Percentiles rank a stretch among this genome's conserved stretches.
Conservation (phyloP, 2,329 filamentous ascomycete species). For the Chalaropsis ovoidea region DNA sequence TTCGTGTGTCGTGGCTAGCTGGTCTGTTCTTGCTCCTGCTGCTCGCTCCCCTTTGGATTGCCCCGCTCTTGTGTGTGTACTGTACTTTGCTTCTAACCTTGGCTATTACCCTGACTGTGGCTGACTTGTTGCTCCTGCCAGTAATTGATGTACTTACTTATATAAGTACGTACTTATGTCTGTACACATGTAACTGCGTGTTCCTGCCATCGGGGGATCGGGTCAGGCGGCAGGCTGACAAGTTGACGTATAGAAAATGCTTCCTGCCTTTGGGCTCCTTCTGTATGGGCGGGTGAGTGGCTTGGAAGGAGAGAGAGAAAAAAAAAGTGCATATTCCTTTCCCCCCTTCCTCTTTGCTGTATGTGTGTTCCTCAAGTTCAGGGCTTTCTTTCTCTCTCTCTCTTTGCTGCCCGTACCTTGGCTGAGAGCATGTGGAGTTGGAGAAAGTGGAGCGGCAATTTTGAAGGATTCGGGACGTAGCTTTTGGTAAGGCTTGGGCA, state of each 20-base stretch:
- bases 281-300: not conserved
- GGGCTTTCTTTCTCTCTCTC: not conserved
- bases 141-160: not conserved
- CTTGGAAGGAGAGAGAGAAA: not conserved
- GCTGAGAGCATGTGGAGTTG: not conserved
- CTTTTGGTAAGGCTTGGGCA: not conserved
- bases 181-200: not conserved
- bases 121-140: not conserved
- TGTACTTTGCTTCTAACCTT: not conserved
- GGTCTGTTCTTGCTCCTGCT: not conserved
- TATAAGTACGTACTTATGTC: not conserved
- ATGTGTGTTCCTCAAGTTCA: not conserved
- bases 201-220: conserved; percentile 5
- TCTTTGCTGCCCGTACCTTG: too few species aligned
- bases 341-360: not conserved
- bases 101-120: not conserved
- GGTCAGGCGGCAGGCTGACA: not conserved
- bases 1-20: not conserved
- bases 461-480: not conserved
- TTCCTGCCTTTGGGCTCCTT: conserved; percentile 1
- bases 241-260: conserved; percentile 5
- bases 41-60: too few species aligned
- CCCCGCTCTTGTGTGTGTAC: not conserved
- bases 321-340: not conserved
- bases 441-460: not conserved